phyloP scores from a whole-genome alignment of 148 eudicot species.

The Rhododendron molle region DNA sequence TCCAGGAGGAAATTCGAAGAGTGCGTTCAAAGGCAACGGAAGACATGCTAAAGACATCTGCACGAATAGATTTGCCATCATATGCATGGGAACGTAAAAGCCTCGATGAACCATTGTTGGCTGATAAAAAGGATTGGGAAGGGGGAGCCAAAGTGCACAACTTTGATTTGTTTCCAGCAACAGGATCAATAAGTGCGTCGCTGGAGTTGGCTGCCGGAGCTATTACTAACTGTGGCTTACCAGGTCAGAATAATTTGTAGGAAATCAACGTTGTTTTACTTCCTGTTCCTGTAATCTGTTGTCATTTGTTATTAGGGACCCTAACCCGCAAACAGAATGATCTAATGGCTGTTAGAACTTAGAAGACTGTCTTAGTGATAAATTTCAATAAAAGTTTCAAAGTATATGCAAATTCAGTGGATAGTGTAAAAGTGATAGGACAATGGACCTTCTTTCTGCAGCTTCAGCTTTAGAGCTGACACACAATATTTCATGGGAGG shows the following conservation, averaged over 20 bases:
- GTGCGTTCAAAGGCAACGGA: constrained; percentile 86
- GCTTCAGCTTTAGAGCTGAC: constrained; percentile 26
- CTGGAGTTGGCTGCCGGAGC: constrained; percentile 20
- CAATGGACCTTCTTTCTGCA: constrained; percentile 1
- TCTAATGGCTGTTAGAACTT: neutral
- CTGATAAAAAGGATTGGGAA: constrained; percentile 12
- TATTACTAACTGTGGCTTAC: constrained; percentile 18
- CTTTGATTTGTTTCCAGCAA: constrained; percentile 10
- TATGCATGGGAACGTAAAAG: constrained; percentile 16
- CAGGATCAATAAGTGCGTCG: constrained; percentile 15
- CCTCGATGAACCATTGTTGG: constrained; percentile 1
- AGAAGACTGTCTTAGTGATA: neutral
- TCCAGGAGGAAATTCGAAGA: constrained; percentile 78
- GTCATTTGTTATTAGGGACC: neutral
- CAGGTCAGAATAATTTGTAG: constrained; percentile 16
- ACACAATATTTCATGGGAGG: constrained; percentile 10
- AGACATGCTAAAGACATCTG: constrained; percentile 49
- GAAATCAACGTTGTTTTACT: neutral
- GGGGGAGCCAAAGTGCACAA: constrained; percentile 1
- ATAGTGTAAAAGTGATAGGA: neutral
- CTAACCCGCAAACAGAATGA: neutral
- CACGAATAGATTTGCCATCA: constrained; percentile 16
- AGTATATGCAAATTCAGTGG: neutral
- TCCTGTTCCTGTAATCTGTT: neutral
- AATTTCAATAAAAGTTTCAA: neutral